Percentiles rank a stretch among this genome's conserved stretches.
phyloP scores from a whole-genome alignment of 2,329 filamentous ascomycete species.

The Trichoderma brevicompactum region DNA sequence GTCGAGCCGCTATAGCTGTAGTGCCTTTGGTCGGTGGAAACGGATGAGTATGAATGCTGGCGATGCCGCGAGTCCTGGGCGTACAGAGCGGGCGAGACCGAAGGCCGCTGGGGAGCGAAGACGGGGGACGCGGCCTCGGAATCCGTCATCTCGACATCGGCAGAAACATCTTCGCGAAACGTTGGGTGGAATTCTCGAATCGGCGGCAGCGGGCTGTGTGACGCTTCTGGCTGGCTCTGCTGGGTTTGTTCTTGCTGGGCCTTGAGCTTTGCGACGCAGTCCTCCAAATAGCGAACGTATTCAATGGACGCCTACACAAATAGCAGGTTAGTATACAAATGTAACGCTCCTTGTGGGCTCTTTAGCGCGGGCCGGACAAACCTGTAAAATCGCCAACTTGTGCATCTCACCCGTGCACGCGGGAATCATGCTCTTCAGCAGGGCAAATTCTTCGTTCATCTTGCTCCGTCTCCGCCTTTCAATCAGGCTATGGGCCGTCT shows the following conservation, averaged over 20 bases:
- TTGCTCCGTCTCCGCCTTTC: slow-evolving; percentile 88
- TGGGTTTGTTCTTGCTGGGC: slow-evolving; percentile 51
- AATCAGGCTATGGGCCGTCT: slow-evolving; percentile 95
- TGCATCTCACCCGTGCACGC: slow-evolving; percentile 98
- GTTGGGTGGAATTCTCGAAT: slow-evolving; percentile 48
- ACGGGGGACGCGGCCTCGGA: slow-evolving; percentile 55
- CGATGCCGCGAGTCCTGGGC: slow-evolving; percentile 51
- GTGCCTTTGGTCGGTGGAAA: slow-evolving; percentile 55
- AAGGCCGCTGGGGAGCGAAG: slow-evolving; percentile 51
- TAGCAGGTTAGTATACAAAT: not conserved
- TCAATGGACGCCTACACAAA: slow-evolving; percentile 82
- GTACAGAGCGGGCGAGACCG: slow-evolving; percentile 57
- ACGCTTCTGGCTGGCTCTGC: slow-evolving; percentile 37
- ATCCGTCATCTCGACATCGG: slow-evolving; percentile 66
- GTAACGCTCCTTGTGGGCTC: not conserved
- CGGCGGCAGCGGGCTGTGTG: slow-evolving; percentile 41
- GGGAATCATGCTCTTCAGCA: slow-evolving; percentile 93
- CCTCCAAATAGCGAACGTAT: slow-evolving; percentile 91
- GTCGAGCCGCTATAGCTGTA: slow-evolving; percentile 55
- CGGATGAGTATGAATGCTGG: slow-evolving; percentile 60
- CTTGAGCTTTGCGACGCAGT: slow-evolving; percentile 82
- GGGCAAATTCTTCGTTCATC: slow-evolving; percentile 98
- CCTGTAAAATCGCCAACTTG: slow-evolving; percentile 93
- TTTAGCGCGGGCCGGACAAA: slow-evolving; percentile 46
- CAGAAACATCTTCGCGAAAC: slow-evolving; percentile 47